These are phyloP conservation scores for Saccharomycopsis fibuligera DNA, from an alignment of 805 yeast genomes.

Conservation along the genomic window DNA sequence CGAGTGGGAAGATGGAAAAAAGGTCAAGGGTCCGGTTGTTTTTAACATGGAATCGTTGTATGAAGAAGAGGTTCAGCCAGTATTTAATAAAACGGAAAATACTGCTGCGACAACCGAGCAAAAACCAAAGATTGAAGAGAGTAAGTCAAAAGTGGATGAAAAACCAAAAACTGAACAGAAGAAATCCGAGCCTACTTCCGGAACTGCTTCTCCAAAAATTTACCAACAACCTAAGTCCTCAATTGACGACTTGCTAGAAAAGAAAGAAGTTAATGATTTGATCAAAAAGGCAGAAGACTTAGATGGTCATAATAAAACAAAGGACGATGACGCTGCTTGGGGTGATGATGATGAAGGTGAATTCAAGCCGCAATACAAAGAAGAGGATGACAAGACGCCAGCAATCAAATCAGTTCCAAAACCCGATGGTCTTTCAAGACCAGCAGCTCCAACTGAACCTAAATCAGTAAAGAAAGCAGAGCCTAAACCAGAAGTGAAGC, in stretches of 20 bases:
- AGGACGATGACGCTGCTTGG: too few species aligned
- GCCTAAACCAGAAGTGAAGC: constrained; percentile 7
- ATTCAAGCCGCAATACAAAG: constrained; percentile 15
- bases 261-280: constrained; percentile 41
- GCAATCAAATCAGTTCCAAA: constrained; percentile 15
- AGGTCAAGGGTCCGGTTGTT: constrained; percentile 75
- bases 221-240: constrained; percentile 34
- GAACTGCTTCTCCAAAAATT: constrained; percentile 25
- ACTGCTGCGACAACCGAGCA: constrained; percentile 11
- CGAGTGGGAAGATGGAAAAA: constrained; percentile 77
- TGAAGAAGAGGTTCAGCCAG: constrained; percentile 49
- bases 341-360: constrained; percentile 36
- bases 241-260: constrained; percentile 43
- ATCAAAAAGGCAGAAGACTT: constrained; percentile 40
- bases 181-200: constrained; percentile 24
- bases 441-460: constrained; percentile 7
- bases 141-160: constrained; percentile 2
- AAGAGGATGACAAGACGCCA: constrained; percentile 7
- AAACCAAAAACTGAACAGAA: constrained; percentile 8
- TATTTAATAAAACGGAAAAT: constrained; percentile 16
- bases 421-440: constrained; percentile 5
- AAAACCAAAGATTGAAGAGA: constrained; percentile 10
- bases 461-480: neutral
- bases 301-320: constrained; percentile 33
- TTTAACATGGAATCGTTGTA: constrained; percentile 69